These are phyloP conservation scores for Ogataea polymorpha DNA, from an alignment of 805 yeast species.

Conservation along the genomic window DNA sequence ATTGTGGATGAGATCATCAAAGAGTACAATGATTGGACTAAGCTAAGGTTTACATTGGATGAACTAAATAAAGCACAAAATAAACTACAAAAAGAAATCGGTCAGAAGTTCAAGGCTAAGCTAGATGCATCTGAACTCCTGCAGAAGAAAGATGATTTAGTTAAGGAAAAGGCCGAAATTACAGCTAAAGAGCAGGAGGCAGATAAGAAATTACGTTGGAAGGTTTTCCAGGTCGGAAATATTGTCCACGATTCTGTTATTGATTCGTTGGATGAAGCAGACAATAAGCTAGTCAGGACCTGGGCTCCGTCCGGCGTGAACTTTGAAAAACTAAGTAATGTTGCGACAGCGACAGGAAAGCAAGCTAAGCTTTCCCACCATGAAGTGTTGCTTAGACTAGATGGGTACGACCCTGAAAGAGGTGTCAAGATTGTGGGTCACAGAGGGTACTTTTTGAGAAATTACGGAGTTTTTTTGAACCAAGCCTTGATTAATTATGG, in stretches of 20 bases:
- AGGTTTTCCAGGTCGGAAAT: slow-evolving; percentile 91
- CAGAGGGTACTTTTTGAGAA: slow-evolving; percentile 95
- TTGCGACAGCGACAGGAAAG: slow-evolving; percentile 74
- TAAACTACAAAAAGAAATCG: slow-evolving; percentile 89
- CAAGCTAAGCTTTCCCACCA: slow-evolving; percentile 88
- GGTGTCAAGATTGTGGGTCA: slow-evolving; percentile 97
- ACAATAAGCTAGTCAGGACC: slow-evolving; percentile 80
- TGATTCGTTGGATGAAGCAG: slow-evolving; percentile 81
- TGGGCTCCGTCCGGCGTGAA: slow-evolving; percentile 75
- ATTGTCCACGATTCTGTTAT: slow-evolving; percentile 91
- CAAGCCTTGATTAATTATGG: slow-evolving; percentile 98
- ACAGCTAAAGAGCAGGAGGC: slow-evolving; percentile 72
- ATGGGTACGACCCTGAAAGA: slow-evolving; percentile 98
- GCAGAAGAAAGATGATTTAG: slow-evolving; percentile 74
- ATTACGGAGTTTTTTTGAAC: slow-evolving; percentile 94
- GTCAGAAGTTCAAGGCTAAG: slow-evolving; percentile 87
- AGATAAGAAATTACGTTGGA: slow-evolving; percentile 67
- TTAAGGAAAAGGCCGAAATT: slow-evolving; percentile 64
- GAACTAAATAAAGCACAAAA: slow-evolving; percentile 85
- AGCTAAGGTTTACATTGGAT: slow-evolving; percentile 84
- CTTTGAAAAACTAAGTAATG: slow-evolving; percentile 51
- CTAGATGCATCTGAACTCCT: slow-evolving; percentile 88
- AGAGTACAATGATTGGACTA: slow-evolving; percentile 91
- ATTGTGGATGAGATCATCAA: slow-evolving; percentile 91
- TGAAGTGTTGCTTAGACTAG: slow-evolving; percentile 88